Evolutionary conservation across 495 filamentous ascomycete species (phyloP).

Genomic region (Trypethelium eluteriae): DNA sequence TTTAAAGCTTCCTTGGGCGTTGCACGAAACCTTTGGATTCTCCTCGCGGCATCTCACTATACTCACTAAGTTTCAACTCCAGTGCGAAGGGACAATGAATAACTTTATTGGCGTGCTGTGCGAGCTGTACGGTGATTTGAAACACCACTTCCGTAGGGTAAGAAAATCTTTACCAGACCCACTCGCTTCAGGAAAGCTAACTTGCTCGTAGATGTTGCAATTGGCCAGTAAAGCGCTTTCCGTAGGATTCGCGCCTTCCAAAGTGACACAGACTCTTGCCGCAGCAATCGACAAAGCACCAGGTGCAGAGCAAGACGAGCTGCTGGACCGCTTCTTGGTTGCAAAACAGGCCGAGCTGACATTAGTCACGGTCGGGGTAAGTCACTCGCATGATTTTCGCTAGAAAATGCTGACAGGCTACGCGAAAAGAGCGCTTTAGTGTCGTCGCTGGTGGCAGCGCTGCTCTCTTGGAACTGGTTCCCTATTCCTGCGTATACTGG

Average conservation of each 20-base stretch:
- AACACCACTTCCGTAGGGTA: background rate
- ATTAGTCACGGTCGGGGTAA: background rate
- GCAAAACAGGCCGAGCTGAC: background rate
- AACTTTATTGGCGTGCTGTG: background rate
- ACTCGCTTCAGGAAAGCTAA: background rate
- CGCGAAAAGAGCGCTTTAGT: background rate
- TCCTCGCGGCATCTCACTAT: background rate
- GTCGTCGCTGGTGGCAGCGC: background rate
- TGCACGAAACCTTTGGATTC: background rate
- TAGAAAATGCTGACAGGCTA: background rate
- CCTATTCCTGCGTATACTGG: background rate
- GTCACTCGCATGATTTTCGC: background rate
- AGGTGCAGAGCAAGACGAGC: background rate
- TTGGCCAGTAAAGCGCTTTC: background rate
- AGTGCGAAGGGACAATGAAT: background rate
- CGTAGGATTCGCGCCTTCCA: background rate
- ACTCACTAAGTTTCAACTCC: background rate
- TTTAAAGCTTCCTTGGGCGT: background rate
- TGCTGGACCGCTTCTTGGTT: background rate
- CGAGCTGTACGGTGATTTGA: background rate
- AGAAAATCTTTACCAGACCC: background rate
- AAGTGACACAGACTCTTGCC: background rate
- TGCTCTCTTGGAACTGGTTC: background rate
- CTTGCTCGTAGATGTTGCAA: background rate
- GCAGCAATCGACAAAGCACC: background rate